Evolutionary conservation across 163 green algal species (phyloP), one percentile per base, ranked within the genome.

Genomic region (Chlamydomonas reinhardtii): DNA sequence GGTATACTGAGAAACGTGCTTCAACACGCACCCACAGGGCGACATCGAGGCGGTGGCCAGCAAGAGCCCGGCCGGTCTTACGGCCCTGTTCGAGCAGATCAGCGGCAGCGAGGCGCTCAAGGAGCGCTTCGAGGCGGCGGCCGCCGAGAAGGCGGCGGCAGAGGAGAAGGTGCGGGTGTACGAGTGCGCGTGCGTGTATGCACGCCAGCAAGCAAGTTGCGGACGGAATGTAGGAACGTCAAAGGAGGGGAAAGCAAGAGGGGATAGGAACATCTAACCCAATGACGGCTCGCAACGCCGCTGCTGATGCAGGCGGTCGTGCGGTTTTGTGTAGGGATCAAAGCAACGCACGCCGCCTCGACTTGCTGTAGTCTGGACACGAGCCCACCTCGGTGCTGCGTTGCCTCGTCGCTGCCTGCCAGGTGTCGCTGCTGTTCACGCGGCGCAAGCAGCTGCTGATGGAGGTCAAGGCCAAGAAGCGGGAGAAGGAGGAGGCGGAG

Each of bases 401-500:
- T n/a, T n/a, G n/a, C n/a, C n/a, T n/a, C n/a, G n/a, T n/a, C n/a
- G n/a, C n/a, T n/a, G n/a, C n/a, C n/a, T n/a, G n/a, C n/a, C 78
- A 88, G 88, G 68, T 83, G 24, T 64, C 75, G n/a, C 76, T 81
- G 24, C 59, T 87, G 56, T 87, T 74, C 37, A 61, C 31, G 2
- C 65, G 66, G 94, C 97, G 84, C 89, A 94, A 87, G 69, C 84
- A 75, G 76, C 89, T 78, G 64, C 86, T 90, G 25, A 73, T 52
- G 52, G 97, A 99, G 88, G 94, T 94, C 66, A 94, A 94, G 87
- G 93, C 98, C 84, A 98, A 98, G 89, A 98, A 98, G 90, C 96
- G 98, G 81, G 97, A 99, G 91, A 99, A 98, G 92, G 96, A 98
- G 64, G 97, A 99, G 92, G 97, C 97, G 27, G 97, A 99, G 91